These are phyloP conservation scores for Penicillium argentinense DNA, from an alignment of 495 filamentous ascomycete genomes.

Conservation along the genomic window DNA sequence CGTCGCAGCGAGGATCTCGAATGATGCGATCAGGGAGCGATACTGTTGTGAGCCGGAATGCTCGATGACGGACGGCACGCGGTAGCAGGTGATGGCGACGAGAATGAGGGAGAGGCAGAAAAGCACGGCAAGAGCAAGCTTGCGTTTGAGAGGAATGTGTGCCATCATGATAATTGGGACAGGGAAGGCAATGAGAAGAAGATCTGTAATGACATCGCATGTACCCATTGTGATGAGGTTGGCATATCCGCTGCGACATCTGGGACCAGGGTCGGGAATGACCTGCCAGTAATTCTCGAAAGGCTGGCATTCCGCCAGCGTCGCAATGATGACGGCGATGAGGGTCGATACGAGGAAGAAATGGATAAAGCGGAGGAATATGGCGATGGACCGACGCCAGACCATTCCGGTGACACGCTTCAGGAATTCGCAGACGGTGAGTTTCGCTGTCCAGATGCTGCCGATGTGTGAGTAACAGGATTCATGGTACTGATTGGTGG, in stretches of 20 bases:
- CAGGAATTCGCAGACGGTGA: slow-evolving; percentile 87
- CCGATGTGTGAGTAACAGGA: background rate
- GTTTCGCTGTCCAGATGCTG: slow-evolving; percentile 90
- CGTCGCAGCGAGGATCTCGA: slow-evolving; percentile 77
- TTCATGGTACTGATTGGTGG: background rate
- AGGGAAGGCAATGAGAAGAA: slow-evolving; percentile 83
- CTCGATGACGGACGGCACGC: slow-evolving; percentile 68
- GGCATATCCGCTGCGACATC: slow-evolving; percentile 79
- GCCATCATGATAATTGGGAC: slow-evolving; percentile 80
- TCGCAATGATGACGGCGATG: slow-evolving; percentile 73
- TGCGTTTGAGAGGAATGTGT: slow-evolving; percentile 64
- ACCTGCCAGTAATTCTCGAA: slow-evolving; percentile 91
- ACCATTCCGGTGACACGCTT: slow-evolving; percentile 67
- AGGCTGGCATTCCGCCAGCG: slow-evolving; percentile 82
- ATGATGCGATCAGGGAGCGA: slow-evolving; percentile 72
- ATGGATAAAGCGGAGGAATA: slow-evolving; percentile 66
- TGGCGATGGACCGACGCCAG: slow-evolving; percentile 70
- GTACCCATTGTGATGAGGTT: slow-evolving; percentile 86
- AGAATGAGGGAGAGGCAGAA: slow-evolving; percentile 81
- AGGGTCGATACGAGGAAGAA: slow-evolving; percentile 76
- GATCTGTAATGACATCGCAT: slow-evolving; percentile 83
- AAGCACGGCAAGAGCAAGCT: slow-evolving; percentile 65
- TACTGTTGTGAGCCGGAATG: slow-evolving; percentile 66
- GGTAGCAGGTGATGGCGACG: slow-evolving; percentile 72
- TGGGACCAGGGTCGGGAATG: slow-evolving; percentile 78